Conservation (phyloP, 177 flowering plant genomes). For the Vitis hybrid region DNA sequence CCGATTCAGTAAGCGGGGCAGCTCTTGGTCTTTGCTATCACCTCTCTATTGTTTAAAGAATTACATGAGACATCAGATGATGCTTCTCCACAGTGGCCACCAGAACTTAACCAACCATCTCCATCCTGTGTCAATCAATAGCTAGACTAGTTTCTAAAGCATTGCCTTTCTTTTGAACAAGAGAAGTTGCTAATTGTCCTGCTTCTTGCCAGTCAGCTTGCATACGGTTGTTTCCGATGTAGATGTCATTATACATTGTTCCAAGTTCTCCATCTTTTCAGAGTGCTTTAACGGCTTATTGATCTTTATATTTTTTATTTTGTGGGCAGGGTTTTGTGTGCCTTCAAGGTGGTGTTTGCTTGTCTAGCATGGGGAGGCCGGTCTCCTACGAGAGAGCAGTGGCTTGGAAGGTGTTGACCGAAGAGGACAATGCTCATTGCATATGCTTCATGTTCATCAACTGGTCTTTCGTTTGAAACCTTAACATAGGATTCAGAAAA, state of each 20-base stretch:
- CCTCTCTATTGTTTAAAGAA: too few species aligned
- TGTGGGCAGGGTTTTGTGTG: slow-evolving; percentile 45
- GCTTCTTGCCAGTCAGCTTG: not conserved
- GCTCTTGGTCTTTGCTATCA: too few species aligned
- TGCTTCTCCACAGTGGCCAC: too few species aligned
- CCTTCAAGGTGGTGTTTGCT: slow-evolving; percentile 44
- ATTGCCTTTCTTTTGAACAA: too few species aligned
- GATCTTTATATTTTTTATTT: not conserved
- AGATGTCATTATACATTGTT: not conserved
- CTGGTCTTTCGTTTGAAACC: slow-evolving; percentile 50
- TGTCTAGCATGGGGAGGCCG: slow-evolving; percentile 56
- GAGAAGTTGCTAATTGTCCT: not conserved
- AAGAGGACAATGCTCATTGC: slow-evolving; percentile 47
- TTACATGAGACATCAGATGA: too few species aligned
- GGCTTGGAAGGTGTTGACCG: slow-evolving; percentile 56
- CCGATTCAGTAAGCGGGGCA: too few species aligned
- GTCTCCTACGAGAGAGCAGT: slow-evolving; percentile 52
- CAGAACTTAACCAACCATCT: too few species aligned
- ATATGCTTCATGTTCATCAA: slow-evolving; percentile 54
- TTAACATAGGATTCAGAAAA: slow-evolving; percentile 8
- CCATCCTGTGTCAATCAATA: too few species aligned
- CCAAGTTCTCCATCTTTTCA: not conserved
- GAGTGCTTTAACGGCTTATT: not conserved
- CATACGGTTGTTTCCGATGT: not conserved
- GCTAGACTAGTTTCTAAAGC: too few species aligned